phyloP scores from a whole-genome alignment of 2,329 filamentous ascomycete genomes.

The Lachnellula arida region DNA sequence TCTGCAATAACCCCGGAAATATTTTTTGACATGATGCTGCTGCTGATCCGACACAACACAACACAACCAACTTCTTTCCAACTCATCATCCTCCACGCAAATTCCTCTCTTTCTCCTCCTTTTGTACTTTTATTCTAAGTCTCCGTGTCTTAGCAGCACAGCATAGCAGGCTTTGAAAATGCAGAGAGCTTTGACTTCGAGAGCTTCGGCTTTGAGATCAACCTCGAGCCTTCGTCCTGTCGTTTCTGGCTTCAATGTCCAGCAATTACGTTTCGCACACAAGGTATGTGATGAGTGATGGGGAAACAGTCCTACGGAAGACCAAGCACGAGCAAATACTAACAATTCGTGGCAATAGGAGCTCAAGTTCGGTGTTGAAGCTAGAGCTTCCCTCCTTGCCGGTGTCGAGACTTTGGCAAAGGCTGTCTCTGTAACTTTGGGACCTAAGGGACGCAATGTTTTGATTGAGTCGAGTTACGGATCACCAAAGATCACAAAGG shows the following conservation, averaged over 20 bases:
- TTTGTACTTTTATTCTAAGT: constrained; percentile 21
- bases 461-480: constrained; percentile 98
- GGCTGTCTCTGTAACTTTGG: constrained; percentile 92
- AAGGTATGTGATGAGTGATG: constrained; percentile 59
- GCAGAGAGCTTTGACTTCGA: constrained; percentile 90
- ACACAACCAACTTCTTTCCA: neutral
- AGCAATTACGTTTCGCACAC: constrained; percentile 95
- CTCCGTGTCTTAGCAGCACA: constrained; percentile 18
- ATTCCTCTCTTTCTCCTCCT: constrained; percentile 5
- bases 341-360: constrained; percentile 52
- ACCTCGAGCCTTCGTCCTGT: constrained; percentile 57
- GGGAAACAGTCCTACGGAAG: neutral
- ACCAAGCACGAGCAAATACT: constrained; percentile 2
- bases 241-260: constrained; percentile 58
- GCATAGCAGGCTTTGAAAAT: constrained; percentile 51
- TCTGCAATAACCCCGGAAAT: no score
- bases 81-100: constrained; percentile 1
- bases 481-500: constrained; percentile 99
- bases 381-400: constrained; percentile 77
- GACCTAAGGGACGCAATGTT: constrained; percentile 97
- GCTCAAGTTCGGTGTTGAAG: constrained; percentile 97
- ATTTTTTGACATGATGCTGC: no score
- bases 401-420: constrained; percentile 96
- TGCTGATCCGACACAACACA: no score
- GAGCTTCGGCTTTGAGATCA: constrained; percentile 73